Percentiles rank a stretch among this genome's conserved stretches.
These are phyloP conservation scores for Kuraishia cidri DNA, from an alignment of 805 yeast genomes.

Conservation along the genomic window DNA sequence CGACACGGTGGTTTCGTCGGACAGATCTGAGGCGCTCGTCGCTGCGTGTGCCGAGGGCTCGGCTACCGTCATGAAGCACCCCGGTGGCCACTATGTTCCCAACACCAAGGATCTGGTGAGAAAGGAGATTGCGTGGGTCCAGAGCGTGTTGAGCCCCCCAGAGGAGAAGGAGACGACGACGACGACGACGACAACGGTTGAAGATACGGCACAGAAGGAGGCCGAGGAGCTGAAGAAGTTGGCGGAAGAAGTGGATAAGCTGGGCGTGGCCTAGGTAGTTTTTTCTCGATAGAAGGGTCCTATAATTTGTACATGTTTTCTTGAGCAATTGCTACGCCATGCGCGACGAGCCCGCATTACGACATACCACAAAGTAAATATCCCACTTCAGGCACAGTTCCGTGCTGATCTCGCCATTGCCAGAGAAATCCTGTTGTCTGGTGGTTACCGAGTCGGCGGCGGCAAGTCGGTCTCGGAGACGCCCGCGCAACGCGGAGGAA, in stretches of 20 bases:
- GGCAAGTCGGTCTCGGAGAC: no score
- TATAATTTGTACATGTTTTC: neutral
- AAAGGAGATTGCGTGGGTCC: constrained; percentile 24
- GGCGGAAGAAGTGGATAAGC: constrained; percentile 1
- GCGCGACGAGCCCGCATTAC: no score
- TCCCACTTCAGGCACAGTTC: no score
- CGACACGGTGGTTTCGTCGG: constrained; percentile 78
- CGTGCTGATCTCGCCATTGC: no score
- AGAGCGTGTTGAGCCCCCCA: constrained; percentile 8
- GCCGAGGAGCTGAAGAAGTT: constrained; percentile 3
- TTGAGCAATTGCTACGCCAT: no score
- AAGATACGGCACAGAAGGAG: constrained; percentile 4
- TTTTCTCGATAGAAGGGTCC: no score
- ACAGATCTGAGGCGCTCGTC: constrained; percentile 54
- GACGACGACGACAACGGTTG: no score
- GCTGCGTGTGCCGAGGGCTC: constrained; percentile 37
- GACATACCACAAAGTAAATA: no score
- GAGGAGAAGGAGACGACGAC: constrained; percentile 3
- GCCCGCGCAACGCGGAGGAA: no score
- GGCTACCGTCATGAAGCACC: constrained; percentile 56
- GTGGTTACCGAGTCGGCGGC: no score
- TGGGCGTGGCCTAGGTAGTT: constrained; percentile 4
- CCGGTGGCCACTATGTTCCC: constrained; percentile 97
- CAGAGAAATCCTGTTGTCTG: no score
- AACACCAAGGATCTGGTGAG: constrained; percentile 48